Conservation (phyloP, 345 rosid genomes). For the Salix suchowensis region DNA sequence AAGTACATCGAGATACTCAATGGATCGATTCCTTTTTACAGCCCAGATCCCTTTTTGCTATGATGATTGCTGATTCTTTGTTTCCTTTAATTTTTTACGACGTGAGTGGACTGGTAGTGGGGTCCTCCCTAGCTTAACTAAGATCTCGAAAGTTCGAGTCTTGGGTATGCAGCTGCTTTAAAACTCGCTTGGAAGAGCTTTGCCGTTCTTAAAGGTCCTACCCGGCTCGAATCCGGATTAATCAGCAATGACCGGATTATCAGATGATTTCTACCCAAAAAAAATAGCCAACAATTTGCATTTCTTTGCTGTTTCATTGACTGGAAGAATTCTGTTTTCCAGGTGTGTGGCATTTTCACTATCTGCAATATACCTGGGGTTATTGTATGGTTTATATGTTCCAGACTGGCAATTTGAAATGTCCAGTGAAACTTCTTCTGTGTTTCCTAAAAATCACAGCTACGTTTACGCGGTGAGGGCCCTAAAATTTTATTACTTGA, state of each 20-base stretch:
- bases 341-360: constrained; percentile 34
- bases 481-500: neutral
- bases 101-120: too few species aligned
- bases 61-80: neutral
- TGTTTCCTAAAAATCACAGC: constrained; percentile 13
- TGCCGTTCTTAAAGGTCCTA: too few species aligned
- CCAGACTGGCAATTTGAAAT: constrained; percentile 42
- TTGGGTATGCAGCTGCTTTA: too few species aligned
- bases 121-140: too few species aligned
- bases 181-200: too few species aligned
- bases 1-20: too few species aligned
- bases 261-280: too few species aligned
- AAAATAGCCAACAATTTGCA: neutral
- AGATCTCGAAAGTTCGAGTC: too few species aligned
- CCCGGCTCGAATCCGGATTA: too few species aligned
- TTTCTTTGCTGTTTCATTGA: constrained; percentile 1
- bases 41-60: neutral
- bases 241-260: too few species aligned
- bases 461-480: constrained; percentile 25
- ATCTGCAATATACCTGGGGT: constrained; percentile 31
- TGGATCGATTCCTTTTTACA: neutral
- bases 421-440: constrained; percentile 10
- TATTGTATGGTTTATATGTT: constrained; percentile 40
- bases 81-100: neutral
- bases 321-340: neutral